Evolutionary conservation across 192 early-diverging fungal genomes (phyloP).

Genomic region (Entophlyctis luteolus): DNA sequence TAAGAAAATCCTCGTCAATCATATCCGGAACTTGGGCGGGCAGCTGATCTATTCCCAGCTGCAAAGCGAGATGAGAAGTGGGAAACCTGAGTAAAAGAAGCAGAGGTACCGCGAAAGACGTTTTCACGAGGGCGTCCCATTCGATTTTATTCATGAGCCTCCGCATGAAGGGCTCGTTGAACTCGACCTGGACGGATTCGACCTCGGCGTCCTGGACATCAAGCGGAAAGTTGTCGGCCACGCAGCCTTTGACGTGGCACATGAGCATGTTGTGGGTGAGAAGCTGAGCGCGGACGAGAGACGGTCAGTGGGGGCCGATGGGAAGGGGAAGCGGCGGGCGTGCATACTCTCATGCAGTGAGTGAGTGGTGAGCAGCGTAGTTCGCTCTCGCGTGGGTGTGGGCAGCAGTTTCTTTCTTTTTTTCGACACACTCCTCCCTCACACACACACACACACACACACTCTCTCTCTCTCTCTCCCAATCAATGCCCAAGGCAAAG

Average conservation of each 20-base stretch:
- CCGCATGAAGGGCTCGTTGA: slow-evolving; percentile 77
- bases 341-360: too few species aligned
- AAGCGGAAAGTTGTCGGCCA: slow-evolving; percentile 90
- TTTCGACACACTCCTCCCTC: too few species aligned
- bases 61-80: background rate
- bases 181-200: slow-evolving; percentile 80
- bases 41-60: slow-evolving; percentile 68
- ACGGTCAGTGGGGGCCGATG: background rate
- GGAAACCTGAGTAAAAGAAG: background rate
- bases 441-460: background rate
- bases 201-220: slow-evolving; percentile 76
- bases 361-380: too few species aligned
- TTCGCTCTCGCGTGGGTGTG: too few species aligned
- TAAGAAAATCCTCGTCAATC: slow-evolving; percentile 65
- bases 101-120: slow-evolving; percentile 36
- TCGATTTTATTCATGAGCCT: slow-evolving; percentile 80
- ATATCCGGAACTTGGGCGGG: slow-evolving; percentile 61
- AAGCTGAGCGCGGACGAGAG: slow-evolving; percentile 41
- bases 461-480: background rate
- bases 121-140: slow-evolving; percentile 57
- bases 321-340: background rate
- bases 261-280: slow-evolving; percentile 98
- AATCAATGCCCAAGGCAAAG: slow-evolving; percentile 65
- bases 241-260: slow-evolving; percentile 96
- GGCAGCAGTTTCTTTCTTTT: too few species aligned